Evolutionary conservation across 139 green algal genomes (phyloP), one percentile per base, ranked within the genome.

Genomic region (Chlamydomonas sp.): DNA sequence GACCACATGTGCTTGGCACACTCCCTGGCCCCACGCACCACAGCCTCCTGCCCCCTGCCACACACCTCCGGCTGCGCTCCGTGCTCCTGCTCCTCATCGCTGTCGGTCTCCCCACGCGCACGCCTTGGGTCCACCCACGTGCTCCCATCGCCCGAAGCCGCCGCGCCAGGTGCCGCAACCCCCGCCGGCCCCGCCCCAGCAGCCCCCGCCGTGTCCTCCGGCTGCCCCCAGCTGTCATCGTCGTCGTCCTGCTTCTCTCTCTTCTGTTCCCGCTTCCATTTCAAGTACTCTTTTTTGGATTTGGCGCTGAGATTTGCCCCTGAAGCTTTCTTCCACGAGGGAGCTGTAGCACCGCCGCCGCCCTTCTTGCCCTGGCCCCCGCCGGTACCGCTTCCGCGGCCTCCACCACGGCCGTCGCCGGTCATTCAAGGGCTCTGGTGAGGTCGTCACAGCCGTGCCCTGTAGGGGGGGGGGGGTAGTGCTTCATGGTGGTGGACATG

Each of bases 221-320:
- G 49, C n/a, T 69, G 58, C 49, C 5, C 66, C 79, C 82, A 86
- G 82, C 63, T 15, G 61, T 80, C 77, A 1, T 73, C 66, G 58
- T 83, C 83, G 79, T 87, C 77, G 59, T 82, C 77, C 10, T 60
- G 86, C 57, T 86, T 72, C 68, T 64, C 83, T 2, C 81, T 31
- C 86, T 91, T 92, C 58, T 88, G 82, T 49, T 86, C 76, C 1
- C 91, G 82, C 79, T 93, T 93, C 88, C 85, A 92, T 63, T 91
- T 73, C 0, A 93, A 85, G 80, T 92, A 90, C 68, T 90, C 80
- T 63, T 91, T 94, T 61, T 94, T 94, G 9, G 89, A 71, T n/a
- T 89, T 91, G 2, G 75, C 89, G 60, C 91, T 94, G 16, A 89
- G 79, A 17, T 49, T 80, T 20, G 84, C 88, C 59, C 76, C 76